phyloP scores from a whole-genome alignment of 139 green algal genomes.

The Diplosphaera chodatii region DNA sequence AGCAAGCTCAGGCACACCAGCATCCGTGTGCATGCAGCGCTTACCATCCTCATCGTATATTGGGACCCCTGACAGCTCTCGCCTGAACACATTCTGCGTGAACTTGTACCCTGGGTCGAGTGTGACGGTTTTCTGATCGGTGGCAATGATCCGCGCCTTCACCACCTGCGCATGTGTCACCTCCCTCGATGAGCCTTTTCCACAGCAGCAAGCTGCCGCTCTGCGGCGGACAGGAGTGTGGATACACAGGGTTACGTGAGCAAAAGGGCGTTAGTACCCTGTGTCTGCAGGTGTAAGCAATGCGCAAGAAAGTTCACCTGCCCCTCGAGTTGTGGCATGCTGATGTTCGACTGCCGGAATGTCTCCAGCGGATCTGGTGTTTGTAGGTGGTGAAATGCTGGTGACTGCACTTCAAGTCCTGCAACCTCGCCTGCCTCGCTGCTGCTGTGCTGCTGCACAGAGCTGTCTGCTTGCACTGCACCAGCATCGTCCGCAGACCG shows the following conservation, averaged over 20 bases:
- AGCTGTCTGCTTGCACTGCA: no score
- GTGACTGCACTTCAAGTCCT: no score
- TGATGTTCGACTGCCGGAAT: not conserved
- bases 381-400: no score
- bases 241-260: no score
- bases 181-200: no score
- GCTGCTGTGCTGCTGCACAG: not conserved
- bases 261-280: no score
- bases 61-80: slow-evolving; percentile 9
- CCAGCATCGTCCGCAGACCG: no score
- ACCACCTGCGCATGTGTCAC: slow-evolving; percentile 17
- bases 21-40: no score
- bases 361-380: not conserved
- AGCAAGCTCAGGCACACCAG: no score
- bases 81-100: slow-evolving; percentile 11
- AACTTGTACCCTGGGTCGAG: slow-evolving; percentile 23
- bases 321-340: not conserved
- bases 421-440: not conserved
- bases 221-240: no score
- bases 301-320: not conserved
- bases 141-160: slow-evolving; percentile 3
- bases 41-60: not conserved
- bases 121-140: slow-evolving; percentile 10
- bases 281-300: no score
- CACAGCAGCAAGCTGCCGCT: no score